phyloP scores from a whole-genome alignment of 139 green algal species.

The Eudorina sp. region DNA sequence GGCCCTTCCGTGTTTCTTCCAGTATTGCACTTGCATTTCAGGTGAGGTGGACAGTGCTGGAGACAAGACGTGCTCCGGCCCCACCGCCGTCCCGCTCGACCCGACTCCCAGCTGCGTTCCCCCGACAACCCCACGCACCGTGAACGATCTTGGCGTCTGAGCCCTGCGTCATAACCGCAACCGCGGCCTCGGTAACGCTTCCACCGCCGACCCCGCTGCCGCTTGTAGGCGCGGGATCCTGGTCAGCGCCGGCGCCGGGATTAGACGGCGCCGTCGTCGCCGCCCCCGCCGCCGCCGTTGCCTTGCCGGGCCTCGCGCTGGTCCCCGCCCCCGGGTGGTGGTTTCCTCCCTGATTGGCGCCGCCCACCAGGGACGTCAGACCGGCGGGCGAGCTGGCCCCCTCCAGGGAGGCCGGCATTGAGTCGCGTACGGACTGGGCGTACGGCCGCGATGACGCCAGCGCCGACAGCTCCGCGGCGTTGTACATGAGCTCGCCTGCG shows the following conservation, averaged over 20 bases:
- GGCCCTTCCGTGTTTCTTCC: too few species aligned
- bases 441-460: constrained; percentile 57
- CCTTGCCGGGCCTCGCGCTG: not conserved
- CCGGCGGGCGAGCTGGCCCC: not conserved
- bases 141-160: constrained; percentile 1
- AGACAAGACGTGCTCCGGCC: too few species aligned
- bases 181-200: not conserved
- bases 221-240: too few species aligned
- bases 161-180: not conserved
- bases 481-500: constrained; percentile 57
- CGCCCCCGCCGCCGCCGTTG: not conserved
- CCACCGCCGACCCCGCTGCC: not conserved
- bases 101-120: too few species aligned
- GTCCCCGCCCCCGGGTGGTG: too few species aligned
- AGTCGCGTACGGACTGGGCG: constrained; percentile 33
- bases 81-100: too few species aligned
- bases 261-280: not conserved
- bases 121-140: not conserved
- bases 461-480: constrained; percentile 61
- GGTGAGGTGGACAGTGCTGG: too few species aligned
- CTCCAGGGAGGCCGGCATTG: not conserved
- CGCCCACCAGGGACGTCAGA: not conserved
- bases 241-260: too few species aligned
- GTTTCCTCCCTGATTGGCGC: too few species aligned
- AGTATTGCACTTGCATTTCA: too few species aligned